Conservation (phyloP, 1,284 basidiomycete genomes). For the Crepidotus sp. region DNA sequence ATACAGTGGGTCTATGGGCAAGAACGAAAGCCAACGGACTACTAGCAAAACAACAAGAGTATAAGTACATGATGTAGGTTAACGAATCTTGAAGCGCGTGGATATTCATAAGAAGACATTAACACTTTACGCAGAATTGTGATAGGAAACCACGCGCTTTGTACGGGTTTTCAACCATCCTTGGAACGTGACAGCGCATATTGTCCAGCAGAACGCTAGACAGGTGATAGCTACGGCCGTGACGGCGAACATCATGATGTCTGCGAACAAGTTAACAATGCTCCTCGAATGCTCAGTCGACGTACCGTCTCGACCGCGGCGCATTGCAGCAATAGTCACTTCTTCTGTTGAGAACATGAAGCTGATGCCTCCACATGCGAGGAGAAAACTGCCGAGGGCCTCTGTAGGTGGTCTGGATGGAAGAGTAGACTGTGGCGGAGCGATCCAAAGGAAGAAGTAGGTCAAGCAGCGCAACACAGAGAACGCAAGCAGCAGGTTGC, state of each 20-base stretch:
- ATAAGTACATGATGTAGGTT: background rate
- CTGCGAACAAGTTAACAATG: constrained; percentile 26
- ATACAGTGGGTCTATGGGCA: constrained; percentile 8
- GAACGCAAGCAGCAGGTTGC: constrained; percentile 80
- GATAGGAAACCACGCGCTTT: constrained; percentile 23
- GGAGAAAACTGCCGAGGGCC: constrained; percentile 79
- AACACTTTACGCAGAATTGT: constrained; percentile 36
- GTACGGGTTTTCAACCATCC: constrained; percentile 62
- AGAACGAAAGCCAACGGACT: constrained; percentile 1
- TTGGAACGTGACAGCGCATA: constrained; percentile 66
- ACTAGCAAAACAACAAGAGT: background rate
- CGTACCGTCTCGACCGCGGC: constrained; percentile 78
- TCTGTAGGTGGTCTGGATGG: constrained; percentile 95
- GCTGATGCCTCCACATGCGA: constrained; percentile 80
- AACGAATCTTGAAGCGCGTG: background rate
- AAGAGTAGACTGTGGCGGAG: constrained; percentile 64
- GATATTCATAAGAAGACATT: background rate
- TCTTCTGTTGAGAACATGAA: constrained; percentile 94
- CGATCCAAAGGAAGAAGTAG: constrained; percentile 91
- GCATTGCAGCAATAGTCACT: constrained; percentile 86
- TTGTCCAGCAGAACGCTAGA: constrained; percentile 73
- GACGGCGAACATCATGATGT: constrained; percentile 81
- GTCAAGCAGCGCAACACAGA: constrained; percentile 74
- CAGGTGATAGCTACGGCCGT: constrained; percentile 77
- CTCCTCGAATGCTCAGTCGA: constrained; percentile 8